Percentiles rank a stretch among this genome's conserved stretches.
Evolutionary conservation across 495 filamentous ascomycete species (phyloP).

Genomic region (Aspergillus homomorphus): DNA sequence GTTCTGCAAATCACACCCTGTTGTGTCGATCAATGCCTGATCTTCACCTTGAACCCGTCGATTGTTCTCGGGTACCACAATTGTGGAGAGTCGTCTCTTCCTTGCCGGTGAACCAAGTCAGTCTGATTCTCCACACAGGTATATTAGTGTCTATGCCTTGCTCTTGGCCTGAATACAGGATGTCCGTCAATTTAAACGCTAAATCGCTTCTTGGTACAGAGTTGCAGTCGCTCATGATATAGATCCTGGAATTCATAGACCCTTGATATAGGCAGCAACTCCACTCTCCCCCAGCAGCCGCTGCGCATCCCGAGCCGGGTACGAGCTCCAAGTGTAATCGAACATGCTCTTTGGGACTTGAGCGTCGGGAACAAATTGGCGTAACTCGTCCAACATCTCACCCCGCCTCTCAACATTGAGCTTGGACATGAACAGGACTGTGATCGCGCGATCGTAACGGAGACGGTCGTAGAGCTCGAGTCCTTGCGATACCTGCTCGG

Average conservation of each 20-base stretch:
- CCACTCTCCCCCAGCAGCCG: not conserved
- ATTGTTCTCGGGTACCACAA: too few species aligned
- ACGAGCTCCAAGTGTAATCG: constrained; percentile 19
- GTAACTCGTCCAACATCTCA: constrained; percentile 22
- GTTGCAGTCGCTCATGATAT: too few species aligned
- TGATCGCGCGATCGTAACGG: constrained; percentile 21
- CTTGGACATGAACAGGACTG: constrained; percentile 27
- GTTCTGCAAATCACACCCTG: too few species aligned
- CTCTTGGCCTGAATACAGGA: too few species aligned
- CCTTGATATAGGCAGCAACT: not conserved
- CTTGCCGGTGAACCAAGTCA: too few species aligned
- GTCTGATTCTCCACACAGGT: too few species aligned
- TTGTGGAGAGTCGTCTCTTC: too few species aligned
- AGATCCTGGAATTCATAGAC: not conserved
- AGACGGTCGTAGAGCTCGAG: constrained; percentile 23
- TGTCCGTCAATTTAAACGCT: too few species aligned
- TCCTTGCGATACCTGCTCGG: constrained; percentile 16
- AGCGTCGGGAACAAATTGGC: constrained; percentile 18
- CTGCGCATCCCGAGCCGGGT: constrained; percentile 12
- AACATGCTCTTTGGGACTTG: constrained; percentile 19
- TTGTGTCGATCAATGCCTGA: too few species aligned
- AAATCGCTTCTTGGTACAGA: too few species aligned
- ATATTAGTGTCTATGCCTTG: too few species aligned
- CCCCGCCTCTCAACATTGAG: constrained; percentile 14
- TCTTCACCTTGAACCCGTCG: too few species aligned